phyloP scores from a whole-genome alignment of 176 grass and related monocot species.

The barley (Hordeum vulgare) region DNA sequence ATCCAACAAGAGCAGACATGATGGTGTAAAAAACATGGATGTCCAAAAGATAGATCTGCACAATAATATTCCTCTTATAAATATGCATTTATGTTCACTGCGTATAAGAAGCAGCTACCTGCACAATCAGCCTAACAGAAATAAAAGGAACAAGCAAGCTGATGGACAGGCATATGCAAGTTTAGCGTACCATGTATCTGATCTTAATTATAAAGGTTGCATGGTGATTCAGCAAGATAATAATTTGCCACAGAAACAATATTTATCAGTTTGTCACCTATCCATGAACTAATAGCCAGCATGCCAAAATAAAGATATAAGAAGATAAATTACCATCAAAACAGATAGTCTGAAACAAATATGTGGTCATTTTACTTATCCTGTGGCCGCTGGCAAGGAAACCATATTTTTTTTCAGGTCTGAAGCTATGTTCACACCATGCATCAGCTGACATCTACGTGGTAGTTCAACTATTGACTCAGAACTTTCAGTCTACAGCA shows the following conservation, averaged over 20 bases:
- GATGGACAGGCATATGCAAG: neutral
- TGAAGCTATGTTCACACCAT: neutral
- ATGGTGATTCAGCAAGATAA: neutral
- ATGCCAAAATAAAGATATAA: neutral
- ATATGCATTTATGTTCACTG: conserved; percentile 10
- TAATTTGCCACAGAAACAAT: neutral
- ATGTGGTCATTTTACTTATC: neutral
- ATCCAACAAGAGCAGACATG: conserved; percentile 82
- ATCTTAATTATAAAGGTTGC: conserved; percentile 2
- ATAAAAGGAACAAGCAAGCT: neutral
- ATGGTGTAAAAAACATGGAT: conserved; percentile 91
- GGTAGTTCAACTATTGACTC: neutral
- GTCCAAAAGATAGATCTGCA: conserved; percentile 96
- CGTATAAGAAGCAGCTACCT: neutral
- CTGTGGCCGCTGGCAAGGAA: neutral
- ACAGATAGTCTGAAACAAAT: neutral
- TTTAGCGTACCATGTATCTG: neutral
- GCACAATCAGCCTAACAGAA: conserved; percentile 10
- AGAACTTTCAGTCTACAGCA: neutral
- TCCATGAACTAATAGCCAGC: neutral
- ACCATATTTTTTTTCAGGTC: neutral
- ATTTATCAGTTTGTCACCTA: neutral
- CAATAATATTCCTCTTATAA: neutral
- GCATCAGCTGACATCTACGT: neutral
- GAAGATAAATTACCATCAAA: neutral